phyloP scores from a whole-genome alignment of 805 yeast species.

The Phaffomyces thermotolerans region DNA sequence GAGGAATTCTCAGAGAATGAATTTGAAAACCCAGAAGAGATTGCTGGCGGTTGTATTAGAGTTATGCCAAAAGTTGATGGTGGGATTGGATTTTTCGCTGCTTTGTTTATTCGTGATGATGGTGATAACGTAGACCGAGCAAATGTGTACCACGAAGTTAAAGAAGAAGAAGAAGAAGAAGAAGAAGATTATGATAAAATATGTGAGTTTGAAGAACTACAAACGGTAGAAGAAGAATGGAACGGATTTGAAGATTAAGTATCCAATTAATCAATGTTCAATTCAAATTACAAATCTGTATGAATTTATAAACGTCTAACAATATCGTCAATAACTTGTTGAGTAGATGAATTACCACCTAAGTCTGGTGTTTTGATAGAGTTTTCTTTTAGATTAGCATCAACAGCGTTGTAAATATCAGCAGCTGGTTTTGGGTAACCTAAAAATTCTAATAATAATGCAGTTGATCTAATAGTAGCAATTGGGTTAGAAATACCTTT shows the following conservation, averaged over 20 bases:
- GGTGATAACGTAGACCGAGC: slow-evolving; percentile 1
- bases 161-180: not conserved
- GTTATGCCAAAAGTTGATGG: slow-evolving; percentile 85
- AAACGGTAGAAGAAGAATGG: slow-evolving; percentile 24
- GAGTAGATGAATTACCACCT: slow-evolving; percentile 85
- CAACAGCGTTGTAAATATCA: slow-evolving; percentile 88
- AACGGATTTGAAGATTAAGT: slow-evolving; percentile 25
- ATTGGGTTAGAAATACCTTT: slow-evolving; percentile 91
- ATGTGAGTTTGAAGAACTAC: not conserved
- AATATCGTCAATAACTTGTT: slow-evolving; percentile 81
- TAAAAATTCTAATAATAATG: slow-evolving; percentile 94
- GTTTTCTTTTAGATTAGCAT: slow-evolving; percentile 81
- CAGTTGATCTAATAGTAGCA: slow-evolving; percentile 97
- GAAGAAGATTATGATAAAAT: not conserved
- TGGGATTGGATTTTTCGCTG: slow-evolving; percentile 98
- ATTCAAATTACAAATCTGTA: not conserved
- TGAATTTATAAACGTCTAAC: slow-evolving; percentile 29
- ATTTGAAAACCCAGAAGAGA: slow-evolving; percentile 37
- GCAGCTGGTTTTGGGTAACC: slow-evolving; percentile 89
- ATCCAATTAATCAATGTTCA: not conserved
- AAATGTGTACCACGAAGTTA: not conserved
- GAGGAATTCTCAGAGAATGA: slow-evolving; percentile 49
- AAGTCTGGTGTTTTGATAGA: slow-evolving; percentile 81
- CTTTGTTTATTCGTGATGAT: slow-evolving; percentile 59
- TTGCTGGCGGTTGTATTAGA: slow-evolving; percentile 85